phyloP scores from a whole-genome alignment of 306 rosid genomes.

The Cicer cuneatum region DNA sequence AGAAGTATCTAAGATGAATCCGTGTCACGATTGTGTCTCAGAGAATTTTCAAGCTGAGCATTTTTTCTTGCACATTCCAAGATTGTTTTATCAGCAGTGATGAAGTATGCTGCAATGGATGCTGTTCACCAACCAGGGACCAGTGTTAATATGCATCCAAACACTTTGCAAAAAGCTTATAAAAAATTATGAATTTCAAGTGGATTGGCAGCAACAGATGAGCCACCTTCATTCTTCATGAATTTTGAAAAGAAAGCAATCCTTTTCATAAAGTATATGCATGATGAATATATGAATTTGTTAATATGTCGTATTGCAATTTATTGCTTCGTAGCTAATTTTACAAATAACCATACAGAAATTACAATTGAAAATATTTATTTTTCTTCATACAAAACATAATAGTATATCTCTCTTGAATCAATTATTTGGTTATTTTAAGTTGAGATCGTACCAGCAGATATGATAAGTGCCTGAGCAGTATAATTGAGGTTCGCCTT shows the following conservation, averaged over 20 bases:
- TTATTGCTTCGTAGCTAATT: conserved; percentile 10
- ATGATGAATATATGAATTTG: conserved; percentile 11
- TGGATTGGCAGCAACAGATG: conserved; percentile 13
- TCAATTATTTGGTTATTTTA: conserved; percentile 12
- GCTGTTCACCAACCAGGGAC: conserved; percentile 64
- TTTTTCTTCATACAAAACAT: conserved; percentile 3
- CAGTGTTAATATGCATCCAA: conserved; percentile 30
- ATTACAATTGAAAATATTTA: neutral
- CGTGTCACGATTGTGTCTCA: conserved; percentile 56
- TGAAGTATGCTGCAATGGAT: conserved; percentile 76
- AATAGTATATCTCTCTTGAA: conserved; percentile 18
- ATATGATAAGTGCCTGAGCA: conserved; percentile 93
- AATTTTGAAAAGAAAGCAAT: conserved; percentile 23
- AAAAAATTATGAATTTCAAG: neutral
- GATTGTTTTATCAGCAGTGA: conserved; percentile 83
- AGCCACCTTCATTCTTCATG: neutral
- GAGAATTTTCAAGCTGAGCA: conserved; percentile 65
- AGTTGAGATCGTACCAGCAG: conserved; percentile 63
- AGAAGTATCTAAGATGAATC: conserved; percentile 27
- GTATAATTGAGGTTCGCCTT: conserved; percentile 91
- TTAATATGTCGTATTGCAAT: neutral
- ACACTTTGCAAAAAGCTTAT: neutral
- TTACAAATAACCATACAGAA: conserved; percentile 23
- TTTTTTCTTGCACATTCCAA: conserved; percentile 89
- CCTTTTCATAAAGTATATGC: conserved; percentile 26